Evolutionary conservation across 192 early-diverging fungal genomes (phyloP).

Genomic region (Coemansia sp.): DNA sequence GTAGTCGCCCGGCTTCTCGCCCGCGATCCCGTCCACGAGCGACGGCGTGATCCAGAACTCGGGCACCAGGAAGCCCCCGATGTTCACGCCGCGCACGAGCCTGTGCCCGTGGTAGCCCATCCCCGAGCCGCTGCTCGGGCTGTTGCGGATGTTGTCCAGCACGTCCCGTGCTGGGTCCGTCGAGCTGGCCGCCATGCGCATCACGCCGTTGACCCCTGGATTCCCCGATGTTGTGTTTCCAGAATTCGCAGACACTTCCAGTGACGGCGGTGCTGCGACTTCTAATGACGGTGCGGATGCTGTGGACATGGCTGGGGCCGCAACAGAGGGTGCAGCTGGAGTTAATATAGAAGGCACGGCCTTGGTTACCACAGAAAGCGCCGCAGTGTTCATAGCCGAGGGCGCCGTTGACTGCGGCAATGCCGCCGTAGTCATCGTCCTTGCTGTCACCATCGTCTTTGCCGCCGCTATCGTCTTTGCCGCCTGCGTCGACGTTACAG

Average conservation of each 20-base stretch:
- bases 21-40: slow-evolving; percentile 36
- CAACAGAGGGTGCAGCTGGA: background rate
- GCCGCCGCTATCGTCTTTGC: background rate
- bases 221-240: too few relatives aligned
- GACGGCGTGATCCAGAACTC: slow-evolving; percentile 62
- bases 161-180: slow-evolving; percentile 17
- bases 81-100: slow-evolving; percentile 56
- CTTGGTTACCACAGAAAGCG: background rate
- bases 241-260: too few relatives aligned
- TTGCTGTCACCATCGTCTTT: too few relatives aligned
- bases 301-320: background rate
- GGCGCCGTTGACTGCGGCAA: background rate
- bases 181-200: slow-evolving; percentile 8
- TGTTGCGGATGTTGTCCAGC: slow-evolving; percentile 23
- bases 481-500: background rate
- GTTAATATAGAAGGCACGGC: background rate
- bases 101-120: slow-evolving; percentile 47
- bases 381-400: background rate
- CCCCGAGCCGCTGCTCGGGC: slow-evolving; percentile 24
- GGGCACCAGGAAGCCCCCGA: slow-evolving; percentile 60
- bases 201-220: slow-evolving; percentile 2
- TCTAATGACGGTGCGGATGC: too few relatives aligned
- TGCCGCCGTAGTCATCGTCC: too few relatives aligned
- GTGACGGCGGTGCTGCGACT: too few relatives aligned
- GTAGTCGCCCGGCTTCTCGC: slow-evolving; percentile 51